phyloP scores from a whole-genome alignment of 202 grass and related monocot species.

The Saccharum hybrid region DNA sequence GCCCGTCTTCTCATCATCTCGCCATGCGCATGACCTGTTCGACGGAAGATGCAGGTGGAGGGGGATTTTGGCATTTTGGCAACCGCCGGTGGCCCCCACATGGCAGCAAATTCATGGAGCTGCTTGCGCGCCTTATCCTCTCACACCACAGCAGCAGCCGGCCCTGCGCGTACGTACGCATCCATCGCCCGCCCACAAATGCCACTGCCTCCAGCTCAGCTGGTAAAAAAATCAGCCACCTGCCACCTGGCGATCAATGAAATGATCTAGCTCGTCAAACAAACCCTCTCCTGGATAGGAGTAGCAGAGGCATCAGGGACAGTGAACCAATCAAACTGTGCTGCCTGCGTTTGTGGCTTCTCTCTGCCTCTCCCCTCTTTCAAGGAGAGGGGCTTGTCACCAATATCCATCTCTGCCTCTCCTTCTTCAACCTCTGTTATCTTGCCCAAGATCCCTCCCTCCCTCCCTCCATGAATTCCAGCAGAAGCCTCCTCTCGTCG shows the following conservation, averaged over 20 bases:
- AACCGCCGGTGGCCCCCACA: background rate
- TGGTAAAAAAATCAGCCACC: background rate
- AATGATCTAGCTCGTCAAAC: background rate
- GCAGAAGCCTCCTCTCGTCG: conserved; percentile 64
- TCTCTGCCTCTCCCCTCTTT: too few species aligned
- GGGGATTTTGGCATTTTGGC: background rate
- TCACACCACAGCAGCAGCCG: background rate
- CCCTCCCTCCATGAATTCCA: conserved; percentile 59
- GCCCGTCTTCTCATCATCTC: too few species aligned
- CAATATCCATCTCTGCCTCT: background rate
- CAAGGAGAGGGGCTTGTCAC: too few species aligned
- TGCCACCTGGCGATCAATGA: background rate
- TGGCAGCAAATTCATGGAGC: conserved; percentile 53
- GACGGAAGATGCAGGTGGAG: too few species aligned
- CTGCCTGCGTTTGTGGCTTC: background rate
- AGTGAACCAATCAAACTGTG: background rate
- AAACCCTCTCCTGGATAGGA: background rate
- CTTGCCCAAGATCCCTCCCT: conserved; percentile 27
- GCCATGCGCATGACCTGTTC: too few species aligned
- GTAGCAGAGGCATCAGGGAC: background rate
- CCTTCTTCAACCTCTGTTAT: background rate
- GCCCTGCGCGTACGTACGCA: too few species aligned
- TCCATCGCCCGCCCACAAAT: too few species aligned
- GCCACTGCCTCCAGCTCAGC: background rate
- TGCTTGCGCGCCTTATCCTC: conserved; percentile 53